These are phyloP conservation scores for Allium sativum DNA, from an alignment of 106 monocot genomes.

Conservation along the genomic window DNA sequence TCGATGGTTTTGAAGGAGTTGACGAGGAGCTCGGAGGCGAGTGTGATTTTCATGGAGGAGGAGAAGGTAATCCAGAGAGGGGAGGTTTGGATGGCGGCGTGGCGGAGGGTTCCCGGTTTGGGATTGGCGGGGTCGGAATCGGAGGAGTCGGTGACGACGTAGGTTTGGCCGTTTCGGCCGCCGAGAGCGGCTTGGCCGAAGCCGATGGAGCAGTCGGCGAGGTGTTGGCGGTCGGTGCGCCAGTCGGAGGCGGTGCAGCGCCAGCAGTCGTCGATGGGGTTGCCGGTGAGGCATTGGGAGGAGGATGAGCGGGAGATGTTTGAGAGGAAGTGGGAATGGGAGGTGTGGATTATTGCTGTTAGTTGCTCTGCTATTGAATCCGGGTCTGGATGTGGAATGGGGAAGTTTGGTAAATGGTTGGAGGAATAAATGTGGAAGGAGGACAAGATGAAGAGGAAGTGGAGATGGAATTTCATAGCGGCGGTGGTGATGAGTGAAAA, in stretches of 20 bases:
- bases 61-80: conserved; percentile 81
- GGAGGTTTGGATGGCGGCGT: conserved; percentile 48
- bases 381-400: conserved; percentile 10
- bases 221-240: conserved; percentile 44
- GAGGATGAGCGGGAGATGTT: not conserved
- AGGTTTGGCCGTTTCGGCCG: conserved; percentile 47
- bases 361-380: conserved; percentile 14
- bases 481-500: not conserved
- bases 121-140: conserved; percentile 50
- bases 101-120: conserved; percentile 51
- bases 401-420: not conserved
- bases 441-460: not conserved
- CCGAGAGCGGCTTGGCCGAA: conserved; percentile 60
- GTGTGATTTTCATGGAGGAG: conserved; percentile 46
- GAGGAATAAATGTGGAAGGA: not conserved
- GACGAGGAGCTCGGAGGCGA: conserved; percentile 56
- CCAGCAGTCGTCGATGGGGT: conserved; percentile 90
- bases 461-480: not conserved
- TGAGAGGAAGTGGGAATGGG: conserved; percentile 4
- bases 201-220: conserved; percentile 71
- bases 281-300: conserved; percentile 40
- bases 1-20: conserved; percentile 81
- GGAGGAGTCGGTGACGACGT: conserved; percentile 55
- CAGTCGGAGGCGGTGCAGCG: conserved; percentile 48
- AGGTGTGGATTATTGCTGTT: conserved; percentile 1